A percentile compares a stretch with the other conserved stretches of the same genome.
Conservation (phyloP, 2,329 filamentous ascomycete genomes). For the Metarhizium anisopliae region DNA sequence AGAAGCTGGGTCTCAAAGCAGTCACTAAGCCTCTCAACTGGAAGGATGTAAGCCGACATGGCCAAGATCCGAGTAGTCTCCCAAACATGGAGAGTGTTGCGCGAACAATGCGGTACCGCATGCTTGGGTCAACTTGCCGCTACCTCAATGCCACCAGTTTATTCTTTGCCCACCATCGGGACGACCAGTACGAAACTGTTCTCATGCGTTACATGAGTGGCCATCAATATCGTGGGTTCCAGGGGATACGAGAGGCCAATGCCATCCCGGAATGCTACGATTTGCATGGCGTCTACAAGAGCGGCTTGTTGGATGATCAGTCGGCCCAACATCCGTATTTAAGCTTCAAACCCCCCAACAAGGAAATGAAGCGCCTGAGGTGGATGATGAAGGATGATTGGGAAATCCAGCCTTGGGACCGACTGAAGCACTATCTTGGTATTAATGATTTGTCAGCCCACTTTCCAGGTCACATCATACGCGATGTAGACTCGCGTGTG, state of each 20-base stretch:
- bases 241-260: conserved; percentile 55
- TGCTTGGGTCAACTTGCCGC: conserved; percentile 54
- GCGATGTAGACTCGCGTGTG: conserved; percentile 11
- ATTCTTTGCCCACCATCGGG: conserved; percentile 76
- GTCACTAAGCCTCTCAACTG: conserved; percentile 32
- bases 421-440: conserved; percentile 8
- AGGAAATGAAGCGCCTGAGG: conserved; percentile 21
- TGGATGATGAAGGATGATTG: conserved; percentile 19
- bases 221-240: conserved; percentile 60
- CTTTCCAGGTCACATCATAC: conserved; percentile 17
- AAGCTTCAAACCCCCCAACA: conserved; percentile 23
- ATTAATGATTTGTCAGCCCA: conserved; percentile 14
- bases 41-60: conserved; percentile 25
- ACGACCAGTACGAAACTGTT: conserved; percentile 87
- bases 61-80: conserved; percentile 25
- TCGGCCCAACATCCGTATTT: conserved; percentile 24
- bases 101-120: conserved; percentile 63
- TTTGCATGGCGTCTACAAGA: conserved; percentile 61
- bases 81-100: conserved; percentile 71
- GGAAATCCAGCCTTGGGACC: conserved; percentile 12
- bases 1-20: conserved; percentile 26
- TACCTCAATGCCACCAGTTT: conserved; percentile 45
- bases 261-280: conserved; percentile 80
- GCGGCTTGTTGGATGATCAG: conserved; percentile 47
- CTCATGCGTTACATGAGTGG: conserved; percentile 66